Conservation (phyloP, 345 rosid genomes). For the Draba incana region DNA sequence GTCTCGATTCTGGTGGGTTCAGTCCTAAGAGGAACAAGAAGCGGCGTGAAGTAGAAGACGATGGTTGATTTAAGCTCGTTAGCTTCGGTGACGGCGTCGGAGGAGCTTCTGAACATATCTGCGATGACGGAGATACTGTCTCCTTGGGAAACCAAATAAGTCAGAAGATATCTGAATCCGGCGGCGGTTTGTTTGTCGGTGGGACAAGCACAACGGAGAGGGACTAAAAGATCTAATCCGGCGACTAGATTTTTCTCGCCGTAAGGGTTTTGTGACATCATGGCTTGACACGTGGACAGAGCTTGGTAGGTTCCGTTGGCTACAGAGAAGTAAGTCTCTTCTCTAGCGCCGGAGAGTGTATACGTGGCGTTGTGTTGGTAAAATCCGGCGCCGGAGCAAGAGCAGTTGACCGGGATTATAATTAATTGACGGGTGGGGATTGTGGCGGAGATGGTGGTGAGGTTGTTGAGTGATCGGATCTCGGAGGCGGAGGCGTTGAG, state of each 20-base stretch:
- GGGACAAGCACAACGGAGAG: slow-evolving; percentile 89
- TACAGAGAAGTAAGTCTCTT: slow-evolving; percentile 56
- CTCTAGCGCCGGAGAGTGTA: neutral
- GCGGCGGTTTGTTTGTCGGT: slow-evolving; percentile 55
- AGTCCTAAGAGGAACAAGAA: slow-evolving; percentile 65
- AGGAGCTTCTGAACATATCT: slow-evolving; percentile 44
- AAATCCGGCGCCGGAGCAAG: slow-evolving; percentile 50
- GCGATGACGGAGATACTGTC: slow-evolving; percentile 58
- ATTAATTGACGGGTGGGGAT: slow-evolving; percentile 46
- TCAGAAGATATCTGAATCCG: slow-evolving; percentile 59
- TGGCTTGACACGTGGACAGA: slow-evolving; percentile 84
- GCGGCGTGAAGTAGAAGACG: slow-evolving; percentile 63
- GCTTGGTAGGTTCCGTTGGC: slow-evolving; percentile 90
- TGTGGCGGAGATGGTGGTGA: slow-evolving; percentile 44
- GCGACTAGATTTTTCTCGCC: slow-evolving; percentile 27
- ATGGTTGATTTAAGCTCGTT: slow-evolving; percentile 43
- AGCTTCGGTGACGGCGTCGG: slow-evolving; percentile 50
- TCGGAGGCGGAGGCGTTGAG: slow-evolving; percentile 45
- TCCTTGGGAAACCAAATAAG: slow-evolving; percentile 52
- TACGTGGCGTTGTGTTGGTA: slow-evolving; percentile 81
- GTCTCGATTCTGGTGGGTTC: slow-evolving; percentile 46
- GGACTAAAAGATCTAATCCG: slow-evolving; percentile 48
- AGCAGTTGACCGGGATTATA: slow-evolving; percentile 65
- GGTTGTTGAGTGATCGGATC: slow-evolving; percentile 61
- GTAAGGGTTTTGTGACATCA: slow-evolving; percentile 64